Conservation (phyloP, 2,329 filamentous ascomycete species). For the Arthroderma sp. region DNA sequence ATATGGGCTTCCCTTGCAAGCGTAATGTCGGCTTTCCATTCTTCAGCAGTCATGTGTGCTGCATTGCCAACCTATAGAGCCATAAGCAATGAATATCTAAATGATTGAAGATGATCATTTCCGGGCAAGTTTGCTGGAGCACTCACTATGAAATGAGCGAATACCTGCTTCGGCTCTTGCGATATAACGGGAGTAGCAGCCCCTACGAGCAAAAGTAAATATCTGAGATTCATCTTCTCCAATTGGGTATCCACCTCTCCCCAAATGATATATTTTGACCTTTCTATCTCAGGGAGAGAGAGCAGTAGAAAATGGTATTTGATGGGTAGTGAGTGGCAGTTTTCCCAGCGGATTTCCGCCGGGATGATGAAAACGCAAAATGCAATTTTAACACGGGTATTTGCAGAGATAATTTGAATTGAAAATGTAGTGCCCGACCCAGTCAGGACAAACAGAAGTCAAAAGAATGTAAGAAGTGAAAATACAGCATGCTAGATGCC, state of each 20-base stretch:
- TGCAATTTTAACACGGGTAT: too few relatives aligned
- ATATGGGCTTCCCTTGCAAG: conserved; percentile 11
- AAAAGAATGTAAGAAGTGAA: too few relatives aligned
- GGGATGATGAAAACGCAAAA: too few relatives aligned
- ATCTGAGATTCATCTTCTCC: conserved; percentile 8
- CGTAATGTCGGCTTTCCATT: conserved; percentile 12
- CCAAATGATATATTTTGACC: conserved; percentile 1
- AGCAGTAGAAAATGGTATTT: background rate
- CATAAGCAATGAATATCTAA: conserved; percentile 16
- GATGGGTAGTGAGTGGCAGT: background rate
- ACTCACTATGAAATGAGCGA: conserved; percentile 25
- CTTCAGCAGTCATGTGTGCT: conserved; percentile 7
- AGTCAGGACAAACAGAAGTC: too few relatives aligned
- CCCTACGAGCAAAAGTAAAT: conserved; percentile 9
- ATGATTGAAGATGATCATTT: conserved; percentile 33
- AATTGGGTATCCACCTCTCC: background rate
- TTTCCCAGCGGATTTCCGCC: conserved; percentile 10
- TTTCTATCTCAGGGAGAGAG: background rate
- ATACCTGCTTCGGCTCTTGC: conserved; percentile 17
- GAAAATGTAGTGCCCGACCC: too few relatives aligned
- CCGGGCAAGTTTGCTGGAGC: conserved; percentile 31
- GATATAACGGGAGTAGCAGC: conserved; percentile 5
- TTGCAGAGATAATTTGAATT: too few relatives aligned
- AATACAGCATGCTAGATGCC: too few relatives aligned
- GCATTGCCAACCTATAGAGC: conserved; percentile 9